Base-by-base conservation (phyloP, 2,329 filamentous ascomycete genomes). In the Aspergillus flavus region DNA sequence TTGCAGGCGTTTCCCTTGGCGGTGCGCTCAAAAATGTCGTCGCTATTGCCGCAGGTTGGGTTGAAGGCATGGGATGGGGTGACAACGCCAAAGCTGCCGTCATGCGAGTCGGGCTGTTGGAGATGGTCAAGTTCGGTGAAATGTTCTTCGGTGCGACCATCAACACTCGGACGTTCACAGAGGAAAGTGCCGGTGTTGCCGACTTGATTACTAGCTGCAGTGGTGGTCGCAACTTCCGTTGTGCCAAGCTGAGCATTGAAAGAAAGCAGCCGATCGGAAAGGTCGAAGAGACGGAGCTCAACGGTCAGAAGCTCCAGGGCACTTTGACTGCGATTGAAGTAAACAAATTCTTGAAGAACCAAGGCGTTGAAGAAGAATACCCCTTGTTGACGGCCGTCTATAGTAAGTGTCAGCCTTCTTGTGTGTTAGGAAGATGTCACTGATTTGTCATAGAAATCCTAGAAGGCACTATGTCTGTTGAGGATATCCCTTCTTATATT, bases 31-130 rank as follows among this genome's bases (percentile, higher is more conserved):
- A 99, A 85, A 99, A 99, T 83, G 90, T 99, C 68, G 92, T 99
- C 61, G 95, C 95, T 6, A 83, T 99, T 21, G 94, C 93, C 6
- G 94, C 95, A 36, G 95, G 95, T 62, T 99, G 96, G 78, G 93
- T 98, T 52, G 93, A 97, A 68, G 95, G 95, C 41, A 87, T 94
- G 65, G 94, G 94, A 68, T 99, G 95, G 94, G 95, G 95, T 73
- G 94, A 98, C 83, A 99, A 98, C 71, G 94, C 94, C 69, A 98
- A 99, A 83, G 93, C 95, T n/a, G 95, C 95, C 53, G 90, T 99
- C 64, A 98, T 99, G 93, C 91, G 95, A 48, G 91, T 98, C 23
- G 95, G 95, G 9, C 87, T 99, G 53, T 85, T 97, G 71, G 95
- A 99, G 81, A 97, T 97, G 90, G 93, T 98, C 73, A 91, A 91